These are phyloP conservation scores for Gnetum montanum DNA, from an alignment of 75 land plant species.

Conservation along the genomic window DNA sequence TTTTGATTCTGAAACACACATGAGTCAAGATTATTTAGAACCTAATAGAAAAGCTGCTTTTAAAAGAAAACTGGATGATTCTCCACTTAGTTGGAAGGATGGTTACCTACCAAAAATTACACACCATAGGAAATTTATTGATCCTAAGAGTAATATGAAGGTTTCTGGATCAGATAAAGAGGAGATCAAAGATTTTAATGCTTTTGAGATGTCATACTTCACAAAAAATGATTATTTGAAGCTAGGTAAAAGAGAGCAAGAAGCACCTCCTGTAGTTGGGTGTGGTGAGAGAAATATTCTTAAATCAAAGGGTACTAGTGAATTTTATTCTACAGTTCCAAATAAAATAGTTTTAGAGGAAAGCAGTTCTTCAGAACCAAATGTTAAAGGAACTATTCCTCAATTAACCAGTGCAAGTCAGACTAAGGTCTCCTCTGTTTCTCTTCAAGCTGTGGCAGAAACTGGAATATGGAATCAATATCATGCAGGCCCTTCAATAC, in stretches of 20 bases:
- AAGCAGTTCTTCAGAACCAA: background rate
- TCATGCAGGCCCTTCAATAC: background rate
- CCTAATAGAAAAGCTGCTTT: background rate
- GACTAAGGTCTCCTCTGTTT: background rate
- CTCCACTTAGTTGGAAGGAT: background rate
- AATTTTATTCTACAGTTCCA: background rate
- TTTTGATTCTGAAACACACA: background rate
- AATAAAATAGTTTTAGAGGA: background rate
- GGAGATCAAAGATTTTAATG: background rate
- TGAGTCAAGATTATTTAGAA: background rate
- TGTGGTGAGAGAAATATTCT: background rate
- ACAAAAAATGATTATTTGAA: too few relatives aligned
- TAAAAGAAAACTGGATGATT: background rate
- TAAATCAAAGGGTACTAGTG: conserved; percentile 2
- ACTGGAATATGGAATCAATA: conserved; percentile 6
- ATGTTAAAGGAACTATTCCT: background rate
- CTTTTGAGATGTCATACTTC: background rate
- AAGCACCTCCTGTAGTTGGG: too few relatives aligned
- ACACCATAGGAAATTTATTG: background rate
- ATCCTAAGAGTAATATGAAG: background rate
- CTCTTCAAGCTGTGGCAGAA: conserved; percentile 3
- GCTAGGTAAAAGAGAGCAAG: too few relatives aligned
- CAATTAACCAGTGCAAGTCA: background rate
- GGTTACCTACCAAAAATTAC: background rate
- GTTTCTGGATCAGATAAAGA: background rate